Base-by-base conservation (phyloP, 2,329 filamentous ascomycete genomes). In the Phialemoniopsis sp. region DNA sequence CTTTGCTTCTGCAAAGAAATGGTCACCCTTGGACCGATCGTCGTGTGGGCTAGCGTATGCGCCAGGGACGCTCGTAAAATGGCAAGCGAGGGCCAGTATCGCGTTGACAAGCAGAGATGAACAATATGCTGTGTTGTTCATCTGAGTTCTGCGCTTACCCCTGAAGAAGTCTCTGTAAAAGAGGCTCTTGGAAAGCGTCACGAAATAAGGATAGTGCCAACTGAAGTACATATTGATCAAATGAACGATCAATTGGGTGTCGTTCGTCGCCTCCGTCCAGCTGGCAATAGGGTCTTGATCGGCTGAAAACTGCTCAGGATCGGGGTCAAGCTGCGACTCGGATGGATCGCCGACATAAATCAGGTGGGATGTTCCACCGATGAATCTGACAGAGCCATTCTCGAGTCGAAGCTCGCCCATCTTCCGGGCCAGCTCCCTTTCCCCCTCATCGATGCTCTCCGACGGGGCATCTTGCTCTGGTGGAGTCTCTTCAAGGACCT, bases 151-250 rank as follows among this genome's bases (percentile, higher is more conserved):
- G 4, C 78, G 77, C 45, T 75, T 81, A 1, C 93, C 91, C 13
- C 74, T 76, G 33, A 84, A 60, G 52, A 95, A 96, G 58, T 97
- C 90, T 32, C 84, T 77, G 56, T 87, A 90, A 58, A 98, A 97
- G 26, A 95, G 68, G 29, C 76, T 81, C 58, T 88, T 94, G 12
- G 90, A 91, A 7, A 97, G 70, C 0, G 87, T 93, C 4, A 89
- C 91, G 60, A 97, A 98, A 64, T 93, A 97, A 14, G 89, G 84
- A 61, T 97, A 97, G 62, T 97, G 93, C 86, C 91, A 97, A 52
- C 83, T 89, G 65, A 97, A 97, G 64, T 98, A 98, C 87, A 97
- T 90, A 54, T 90, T 91, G 57, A 98, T 80, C 14, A 98, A 78
- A 60, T 96, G 91, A 13, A 82, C 77, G 50, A 96, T 81, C 34